A percentile compares a stretch with the other conserved stretches of the same genome.
These are phyloP conservation scores for Amanita polypyramis DNA, from an alignment of 768 basidiomycete genomes.

Conservation along the genomic window DNA sequence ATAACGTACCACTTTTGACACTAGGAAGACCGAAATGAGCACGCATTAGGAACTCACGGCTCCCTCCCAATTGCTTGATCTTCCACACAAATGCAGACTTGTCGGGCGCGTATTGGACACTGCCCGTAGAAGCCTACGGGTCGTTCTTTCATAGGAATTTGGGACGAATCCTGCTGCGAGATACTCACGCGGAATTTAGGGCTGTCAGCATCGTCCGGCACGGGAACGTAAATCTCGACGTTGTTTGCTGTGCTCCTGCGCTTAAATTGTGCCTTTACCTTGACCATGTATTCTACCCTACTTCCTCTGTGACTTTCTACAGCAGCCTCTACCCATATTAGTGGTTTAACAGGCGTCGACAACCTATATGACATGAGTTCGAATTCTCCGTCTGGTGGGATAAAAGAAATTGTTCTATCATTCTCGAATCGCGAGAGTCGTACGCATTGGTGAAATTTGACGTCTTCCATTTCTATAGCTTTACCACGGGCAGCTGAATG, in stretches of 20 bases:
- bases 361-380: conserved; percentile 98
- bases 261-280: conserved; percentile 96
- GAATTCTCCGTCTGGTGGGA: conserved; percentile 98
- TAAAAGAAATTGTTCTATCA: conserved; percentile 98
- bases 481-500: conserved; percentile 79
- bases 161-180: neutral
- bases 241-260: conserved; percentile 94
- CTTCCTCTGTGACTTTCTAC: conserved; percentile 94
- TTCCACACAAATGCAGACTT: conserved; percentile 99
- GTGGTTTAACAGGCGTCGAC: conserved; percentile 91
- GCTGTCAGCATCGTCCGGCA: conserved; percentile 96
- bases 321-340: conserved; percentile 95
- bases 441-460: conserved; percentile 99
- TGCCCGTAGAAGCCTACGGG: conserved; percentile 81
- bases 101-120: conserved; percentile 94
- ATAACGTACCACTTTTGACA: conserved; percentile 74
- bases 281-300: conserved; percentile 92
- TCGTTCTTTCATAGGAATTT: neutral
- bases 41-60: conserved; percentile 94
- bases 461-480: conserved; percentile 99
- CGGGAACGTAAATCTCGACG: conserved; percentile 97
- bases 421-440: conserved; percentile 96
- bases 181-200: conserved; percentile 85
- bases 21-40: conserved; percentile 96
- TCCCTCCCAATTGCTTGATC: conserved; percentile 95